Conservation (phyloP, 2,329 filamentous ascomycete genomes). For the Claviceps sp. region DNA sequence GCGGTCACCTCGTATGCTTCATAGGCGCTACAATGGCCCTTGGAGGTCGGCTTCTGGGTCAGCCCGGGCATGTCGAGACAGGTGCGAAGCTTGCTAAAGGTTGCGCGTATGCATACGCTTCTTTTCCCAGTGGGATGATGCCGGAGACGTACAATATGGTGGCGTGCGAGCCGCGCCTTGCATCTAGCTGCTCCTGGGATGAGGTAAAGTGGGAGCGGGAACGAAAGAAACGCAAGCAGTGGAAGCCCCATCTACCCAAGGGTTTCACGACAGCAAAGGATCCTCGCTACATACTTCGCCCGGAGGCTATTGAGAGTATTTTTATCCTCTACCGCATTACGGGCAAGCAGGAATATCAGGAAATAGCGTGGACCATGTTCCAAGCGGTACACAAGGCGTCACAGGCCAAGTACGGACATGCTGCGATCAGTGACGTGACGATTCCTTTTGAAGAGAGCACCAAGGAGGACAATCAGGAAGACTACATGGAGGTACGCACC, state of each 20-base stretch:
- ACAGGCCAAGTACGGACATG: conserved; percentile 44
- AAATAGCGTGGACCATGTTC: conserved; percentile 64
- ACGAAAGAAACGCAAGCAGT: conserved; percentile 6
- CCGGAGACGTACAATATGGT: conserved; percentile 33
- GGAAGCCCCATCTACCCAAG: conserved; percentile 25
- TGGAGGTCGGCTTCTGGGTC: conserved; percentile 30
- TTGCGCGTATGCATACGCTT: conserved; percentile 37
- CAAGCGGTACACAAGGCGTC: conserved; percentile 44
- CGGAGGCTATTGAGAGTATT: conserved; percentile 73
- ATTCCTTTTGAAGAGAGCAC: conserved; percentile 10
- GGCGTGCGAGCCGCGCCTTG: conserved; percentile 20
- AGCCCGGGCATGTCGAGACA: conserved; percentile 26
- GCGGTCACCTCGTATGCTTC: conserved; percentile 37
- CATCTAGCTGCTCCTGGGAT: conserved; percentile 22
- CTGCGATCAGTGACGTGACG: conserved; percentile 49
- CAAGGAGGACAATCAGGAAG: conserved; percentile 35
- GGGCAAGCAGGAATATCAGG: conserved; percentile 47
- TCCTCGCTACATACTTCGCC: conserved; percentile 49
- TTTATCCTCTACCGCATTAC: conserved; percentile 65
- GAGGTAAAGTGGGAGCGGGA: conserved; percentile 41
- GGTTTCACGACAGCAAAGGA: conserved; percentile 44
- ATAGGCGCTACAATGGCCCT: conserved; percentile 37
- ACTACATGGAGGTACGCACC: conserved; percentile 43
- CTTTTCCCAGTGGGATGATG: conserved; percentile 37
- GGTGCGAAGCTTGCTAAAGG: conserved; percentile 34